These are phyloP conservation scores for Phytopythium vexans DNA, from an alignment of 352 stramenopile species.

Conservation along the genomic window DNA sequence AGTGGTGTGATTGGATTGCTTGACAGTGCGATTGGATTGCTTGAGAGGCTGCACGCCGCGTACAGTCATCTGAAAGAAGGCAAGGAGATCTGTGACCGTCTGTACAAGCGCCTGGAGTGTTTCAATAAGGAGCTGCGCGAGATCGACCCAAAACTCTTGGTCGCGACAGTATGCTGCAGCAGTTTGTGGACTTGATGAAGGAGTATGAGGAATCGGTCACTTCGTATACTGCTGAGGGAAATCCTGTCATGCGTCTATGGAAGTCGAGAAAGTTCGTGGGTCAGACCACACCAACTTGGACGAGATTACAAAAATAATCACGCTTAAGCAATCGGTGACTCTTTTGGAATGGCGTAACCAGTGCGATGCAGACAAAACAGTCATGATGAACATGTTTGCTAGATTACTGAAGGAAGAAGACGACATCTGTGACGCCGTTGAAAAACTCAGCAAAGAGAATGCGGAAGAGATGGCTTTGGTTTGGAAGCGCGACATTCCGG, in stretches of 20 bases:
- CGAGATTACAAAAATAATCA: conserved; percentile 2
- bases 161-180: conserved; percentile 5
- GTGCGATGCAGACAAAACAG: conserved; percentile 7
- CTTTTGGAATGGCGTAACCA: conserved; percentile 14
- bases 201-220: conserved; percentile 1
- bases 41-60: conserved; percentile 3
- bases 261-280: conserved; percentile 9
- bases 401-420: background rate
- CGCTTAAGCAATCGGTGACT: conserved; percentile 5
- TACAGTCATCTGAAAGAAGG: conserved; percentile 6
- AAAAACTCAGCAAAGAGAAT: conserved; percentile 4
- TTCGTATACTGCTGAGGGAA: conserved; percentile 4
- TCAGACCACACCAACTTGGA: conserved; percentile 13
- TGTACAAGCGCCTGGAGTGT: conserved; percentile 6
- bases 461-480: conserved; percentile 8
- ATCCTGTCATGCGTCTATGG: conserved; percentile 10
- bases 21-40: background rate
- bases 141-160: conserved; percentile 11
- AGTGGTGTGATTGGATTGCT: no score
- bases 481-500: background rate
- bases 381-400: conserved; percentile 1
- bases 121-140: conserved; percentile 6
- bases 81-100: conserved; percentile 10
- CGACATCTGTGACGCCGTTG: conserved; percentile 9
- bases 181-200: conserved; percentile 7